Base-by-base conservation (phyloP, 169 alveolate genomes). In the Cryptosporidium felis region DNA sequence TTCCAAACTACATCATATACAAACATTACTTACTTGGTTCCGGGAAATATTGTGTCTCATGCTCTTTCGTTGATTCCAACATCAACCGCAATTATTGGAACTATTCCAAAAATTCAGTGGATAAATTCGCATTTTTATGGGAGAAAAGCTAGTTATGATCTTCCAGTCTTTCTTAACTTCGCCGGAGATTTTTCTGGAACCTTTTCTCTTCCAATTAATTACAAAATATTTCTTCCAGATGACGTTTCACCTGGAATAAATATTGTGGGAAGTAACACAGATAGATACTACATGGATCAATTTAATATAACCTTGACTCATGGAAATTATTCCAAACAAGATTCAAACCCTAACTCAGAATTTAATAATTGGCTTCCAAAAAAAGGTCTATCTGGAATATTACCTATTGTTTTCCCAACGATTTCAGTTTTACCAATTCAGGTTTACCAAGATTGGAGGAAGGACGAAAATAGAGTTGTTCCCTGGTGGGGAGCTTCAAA, bases 401-500 rank as follows among this genome's bases (percentile, higher is more conserved):
- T 74, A n/a, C 85, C 85, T 34, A 56, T 49, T 14, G 85, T 53
- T 3, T 34, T 23, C 23, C 85, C 85, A 5, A 56, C 67, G n/a
- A 34, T 74, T 9, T 51, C 74, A 16, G 56, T 74, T 21, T 16
- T 53, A n/a, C 85, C 85, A 40, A 32, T 74, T 34, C 45, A 36
- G 38, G 5, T 56, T 40, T 74, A 74, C 26, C 74, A 74, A 36
- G 67, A 49, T 56, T 74, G 85, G 85, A 49, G 61, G 56, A 49
- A 49, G 28, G 67, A 49, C 16, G 85, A 74, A 56, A 74, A 74
- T 36, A 74, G 28, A 21, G 26, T 74, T 16, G 67, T 74, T 10
- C 85, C 85, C 0, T 74, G 66, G 65, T 74, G 85, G 85, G 85
- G 85, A 38, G 65, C 67, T 0, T 53, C 74, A 21, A 74, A 74